These are phyloP conservation scores for Cocos nucifera DNA, from an alignment of 176 grass and related monocot species.

Conservation along the genomic window DNA sequence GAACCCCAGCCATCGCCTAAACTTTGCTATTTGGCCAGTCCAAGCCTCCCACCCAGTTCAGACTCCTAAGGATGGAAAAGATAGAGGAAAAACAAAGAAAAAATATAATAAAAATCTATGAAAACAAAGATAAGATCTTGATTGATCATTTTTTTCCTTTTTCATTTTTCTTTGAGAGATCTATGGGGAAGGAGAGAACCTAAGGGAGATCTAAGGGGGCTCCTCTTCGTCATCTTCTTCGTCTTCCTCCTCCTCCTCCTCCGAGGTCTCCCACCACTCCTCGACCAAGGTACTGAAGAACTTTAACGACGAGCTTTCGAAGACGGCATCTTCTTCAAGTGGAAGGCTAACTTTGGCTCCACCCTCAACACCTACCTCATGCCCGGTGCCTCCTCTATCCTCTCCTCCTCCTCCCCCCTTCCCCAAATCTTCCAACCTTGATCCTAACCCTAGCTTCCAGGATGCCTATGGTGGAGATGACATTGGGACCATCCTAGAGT, in stretches of 20 bases:
- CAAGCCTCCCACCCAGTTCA: no score
- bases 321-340: constrained; percentile 74
- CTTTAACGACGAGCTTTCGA: constrained; percentile 84
- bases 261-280: constrained; percentile 76
- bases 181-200: no score
- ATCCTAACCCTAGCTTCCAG: neutral
- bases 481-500: constrained; percentile 57
- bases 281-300: constrained; percentile 79
- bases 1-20: no score
- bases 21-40: no score
- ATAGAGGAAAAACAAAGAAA: no score
- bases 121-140: no score
- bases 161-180: no score
- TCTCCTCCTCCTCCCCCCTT: neutral
- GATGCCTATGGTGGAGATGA: constrained; percentile 20
- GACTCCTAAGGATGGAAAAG: no score
- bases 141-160: no score
- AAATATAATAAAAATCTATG: no score
- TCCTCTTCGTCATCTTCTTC: neutral
- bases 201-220: neutral
- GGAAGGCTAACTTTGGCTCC: constrained; percentile 86
- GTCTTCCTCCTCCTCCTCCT: constrained; percentile 4
- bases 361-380: constrained; percentile 67
- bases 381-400: constrained; percentile 51
- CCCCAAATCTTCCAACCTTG: constrained; percentile 15